These are phyloP conservation scores for Aspergillus sp. DNA, from an alignment of 2,329 filamentous ascomycete genomes.

Conservation along the genomic window DNA sequence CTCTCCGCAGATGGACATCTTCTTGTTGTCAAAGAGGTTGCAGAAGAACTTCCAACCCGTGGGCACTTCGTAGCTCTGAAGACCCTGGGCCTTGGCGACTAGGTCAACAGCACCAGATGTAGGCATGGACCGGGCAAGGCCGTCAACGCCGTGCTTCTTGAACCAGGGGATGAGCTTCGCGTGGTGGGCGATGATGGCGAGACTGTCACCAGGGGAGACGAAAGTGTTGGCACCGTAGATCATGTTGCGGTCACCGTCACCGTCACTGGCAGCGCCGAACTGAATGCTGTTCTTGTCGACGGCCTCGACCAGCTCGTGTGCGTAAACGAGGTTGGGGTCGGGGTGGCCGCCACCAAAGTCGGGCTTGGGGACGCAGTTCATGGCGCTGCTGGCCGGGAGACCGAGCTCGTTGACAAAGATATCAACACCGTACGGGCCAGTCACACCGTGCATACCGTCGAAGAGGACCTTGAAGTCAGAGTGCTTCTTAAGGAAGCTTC, in stretches of 20 bases:
- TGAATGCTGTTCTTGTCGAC: constrained; percentile 90
- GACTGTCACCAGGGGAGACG: constrained; percentile 93
- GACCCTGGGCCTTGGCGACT: constrained; percentile 89
- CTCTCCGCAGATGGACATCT: constrained; percentile 97
- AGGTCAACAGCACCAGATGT: constrained; percentile 94
- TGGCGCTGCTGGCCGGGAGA: constrained; percentile 71
- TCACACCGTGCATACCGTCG: constrained; percentile 91
- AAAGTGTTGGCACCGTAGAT: constrained; percentile 97
- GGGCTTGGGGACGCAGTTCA: constrained; percentile 88
- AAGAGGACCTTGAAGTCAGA: constrained; percentile 96
- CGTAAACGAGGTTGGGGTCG: constrained; percentile 96
- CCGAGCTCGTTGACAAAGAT: constrained; percentile 96
- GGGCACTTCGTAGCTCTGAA: constrained; percentile 92
- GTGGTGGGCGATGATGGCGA: constrained; percentile 97
- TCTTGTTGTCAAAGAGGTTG: constrained; percentile 87
- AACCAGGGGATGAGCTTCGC: constrained; percentile 97
- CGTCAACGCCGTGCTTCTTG: constrained; percentile 94
- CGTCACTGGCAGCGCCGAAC: constrained; percentile 94
- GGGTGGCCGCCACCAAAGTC: constrained; percentile 98
- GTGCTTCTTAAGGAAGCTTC: constrained; percentile 83
- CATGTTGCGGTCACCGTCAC: constrained; percentile 99
- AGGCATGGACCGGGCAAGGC: constrained; percentile 95
- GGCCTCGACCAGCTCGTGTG: constrained; percentile 87
- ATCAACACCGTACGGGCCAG: constrained; percentile 88
- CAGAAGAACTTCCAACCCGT: constrained; percentile 99